Conservation (phyloP, 805 yeast genomes). For the Candida taoyuanica region DNA sequence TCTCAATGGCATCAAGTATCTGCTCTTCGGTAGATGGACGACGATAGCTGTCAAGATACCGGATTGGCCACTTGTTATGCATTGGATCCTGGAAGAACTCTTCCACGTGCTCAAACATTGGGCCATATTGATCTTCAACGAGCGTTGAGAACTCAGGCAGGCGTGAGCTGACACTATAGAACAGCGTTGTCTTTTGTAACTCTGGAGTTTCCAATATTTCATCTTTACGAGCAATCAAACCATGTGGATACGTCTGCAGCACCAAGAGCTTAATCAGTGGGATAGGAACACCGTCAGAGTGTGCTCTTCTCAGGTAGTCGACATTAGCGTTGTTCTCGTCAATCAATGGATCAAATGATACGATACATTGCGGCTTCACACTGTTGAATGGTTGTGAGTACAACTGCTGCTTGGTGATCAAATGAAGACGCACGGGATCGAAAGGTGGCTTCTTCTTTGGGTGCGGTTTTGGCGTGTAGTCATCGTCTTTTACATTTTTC, state of each 20-base stretch:
- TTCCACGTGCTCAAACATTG: conserved; percentile 4
- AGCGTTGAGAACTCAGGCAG: conserved; percentile 2
- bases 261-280: conserved; percentile 46
- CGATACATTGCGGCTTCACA: conserved; percentile 37
- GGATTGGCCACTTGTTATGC: conserved; percentile 7
- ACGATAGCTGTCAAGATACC: too few species aligned
- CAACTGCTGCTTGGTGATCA: conserved; percentile 44
- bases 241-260: conserved; percentile 43
- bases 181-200: conserved; percentile 21
- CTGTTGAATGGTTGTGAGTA: conserved; percentile 30
- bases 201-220: not conserved
- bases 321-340: conserved; percentile 31
- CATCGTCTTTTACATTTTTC: conserved; percentile 16
- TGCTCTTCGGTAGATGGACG: conserved; percentile 16
- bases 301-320: conserved; percentile 21
- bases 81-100: conserved; percentile 14
- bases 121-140: conserved; percentile 22
- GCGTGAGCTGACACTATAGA: conserved; percentile 24
- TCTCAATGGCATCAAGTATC: conserved; percentile 20
- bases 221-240: conserved; percentile 2
- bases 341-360: conserved; percentile 45
- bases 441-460: conserved; percentile 8
- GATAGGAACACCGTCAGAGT: conserved; percentile 20
- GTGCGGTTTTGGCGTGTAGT: conserved; percentile 18
- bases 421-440: conserved; percentile 31